These are phyloP conservation scores for Spinacia oleracea DNA, from an alignment of 179 eudicot genomes.

Conservation along the genomic window DNA sequence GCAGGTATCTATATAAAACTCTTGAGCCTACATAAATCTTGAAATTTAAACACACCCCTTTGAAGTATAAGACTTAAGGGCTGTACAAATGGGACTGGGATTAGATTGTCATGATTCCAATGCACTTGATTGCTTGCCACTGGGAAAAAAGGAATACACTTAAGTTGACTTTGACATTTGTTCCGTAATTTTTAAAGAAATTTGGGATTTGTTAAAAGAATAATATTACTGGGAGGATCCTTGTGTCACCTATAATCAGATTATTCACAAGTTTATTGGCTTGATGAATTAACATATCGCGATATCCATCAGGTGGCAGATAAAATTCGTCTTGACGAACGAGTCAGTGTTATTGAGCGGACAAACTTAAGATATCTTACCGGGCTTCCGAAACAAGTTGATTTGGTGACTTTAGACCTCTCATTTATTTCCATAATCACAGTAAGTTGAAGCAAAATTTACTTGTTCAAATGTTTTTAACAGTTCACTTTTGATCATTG, in stretches of 20 bases:
- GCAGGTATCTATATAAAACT: slow-evolving; percentile 51
- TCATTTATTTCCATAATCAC: slow-evolving; percentile 90
- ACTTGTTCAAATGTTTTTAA: not conserved
- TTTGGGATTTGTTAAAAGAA: too few species aligned
- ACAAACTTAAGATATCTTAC: slow-evolving; percentile 90
- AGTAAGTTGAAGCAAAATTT: slow-evolving; percentile 44
- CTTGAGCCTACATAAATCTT: not conserved
- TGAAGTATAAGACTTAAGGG: not conserved
- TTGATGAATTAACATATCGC: not conserved
- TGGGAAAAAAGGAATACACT: not conserved
- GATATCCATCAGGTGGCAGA: slow-evolving; percentile 69
- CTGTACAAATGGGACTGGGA: not conserved
- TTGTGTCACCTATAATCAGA: slow-evolving; percentile 1
- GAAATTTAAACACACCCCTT: not conserved
- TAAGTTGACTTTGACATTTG: not conserved
- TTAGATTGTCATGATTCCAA: not conserved
- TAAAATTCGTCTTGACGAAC: slow-evolving; percentile 83
- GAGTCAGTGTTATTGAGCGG: slow-evolving; percentile 74
- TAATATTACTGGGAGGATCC: not conserved
- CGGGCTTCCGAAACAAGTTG: slow-evolving; percentile 90
- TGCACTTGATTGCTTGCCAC: not conserved
- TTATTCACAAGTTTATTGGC: not conserved
- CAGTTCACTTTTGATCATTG: not conserved
- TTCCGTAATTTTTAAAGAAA: not conserved
- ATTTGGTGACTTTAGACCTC: slow-evolving; percentile 90